Conservation (phyloP, 1,139 yeast species). For the Cylindricascospora bacillispora region DNA sequence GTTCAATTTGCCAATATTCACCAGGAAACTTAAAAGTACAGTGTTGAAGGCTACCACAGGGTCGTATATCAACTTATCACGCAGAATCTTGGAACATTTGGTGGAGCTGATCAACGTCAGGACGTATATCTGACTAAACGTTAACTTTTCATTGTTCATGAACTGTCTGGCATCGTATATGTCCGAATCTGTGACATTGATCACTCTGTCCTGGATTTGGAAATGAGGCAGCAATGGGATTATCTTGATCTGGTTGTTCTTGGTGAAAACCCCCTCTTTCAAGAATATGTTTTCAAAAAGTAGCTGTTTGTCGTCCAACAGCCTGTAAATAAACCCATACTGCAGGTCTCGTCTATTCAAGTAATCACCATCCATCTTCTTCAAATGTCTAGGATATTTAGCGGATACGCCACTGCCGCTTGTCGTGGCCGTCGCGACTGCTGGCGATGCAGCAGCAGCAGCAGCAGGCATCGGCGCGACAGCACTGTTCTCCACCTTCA, state of each 20-base stretch:
- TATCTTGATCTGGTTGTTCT: not conserved
- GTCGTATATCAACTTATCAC: slow-evolving; percentile 60
- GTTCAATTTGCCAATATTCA: slow-evolving; percentile 86
- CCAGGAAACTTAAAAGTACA: slow-evolving; percentile 73
- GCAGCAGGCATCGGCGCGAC: too few species aligned
- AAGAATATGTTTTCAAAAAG: slow-evolving; percentile 57
- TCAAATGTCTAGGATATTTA: slow-evolving; percentile 44
- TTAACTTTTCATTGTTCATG: slow-evolving; percentile 37
- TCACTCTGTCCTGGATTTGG: slow-evolving; percentile 10
- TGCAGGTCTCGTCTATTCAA: slow-evolving; percentile 84
- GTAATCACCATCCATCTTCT: slow-evolving; percentile 87
- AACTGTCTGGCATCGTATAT: slow-evolving; percentile 23
- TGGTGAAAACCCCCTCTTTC: slow-evolving; percentile 2
- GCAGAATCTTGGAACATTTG: slow-evolving; percentile 70
- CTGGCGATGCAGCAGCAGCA: too few species aligned
- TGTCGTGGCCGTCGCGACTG: not conserved
- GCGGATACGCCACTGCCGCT: not conserved
- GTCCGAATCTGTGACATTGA: slow-evolving; percentile 24
- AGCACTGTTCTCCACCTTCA: not conserved
- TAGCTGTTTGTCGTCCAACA: slow-evolving; percentile 50
- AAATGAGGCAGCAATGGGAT: slow-evolving; percentile 1
- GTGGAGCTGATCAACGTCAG: slow-evolving; percentile 73
- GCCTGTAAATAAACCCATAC: slow-evolving; percentile 54
- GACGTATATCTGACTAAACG: slow-evolving; percentile 79
- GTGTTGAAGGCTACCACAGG: slow-evolving; percentile 56